Base-by-base conservation (phyloP, 2,329 filamentous ascomycete species). In the Fusarium guadeloupense region DNA sequence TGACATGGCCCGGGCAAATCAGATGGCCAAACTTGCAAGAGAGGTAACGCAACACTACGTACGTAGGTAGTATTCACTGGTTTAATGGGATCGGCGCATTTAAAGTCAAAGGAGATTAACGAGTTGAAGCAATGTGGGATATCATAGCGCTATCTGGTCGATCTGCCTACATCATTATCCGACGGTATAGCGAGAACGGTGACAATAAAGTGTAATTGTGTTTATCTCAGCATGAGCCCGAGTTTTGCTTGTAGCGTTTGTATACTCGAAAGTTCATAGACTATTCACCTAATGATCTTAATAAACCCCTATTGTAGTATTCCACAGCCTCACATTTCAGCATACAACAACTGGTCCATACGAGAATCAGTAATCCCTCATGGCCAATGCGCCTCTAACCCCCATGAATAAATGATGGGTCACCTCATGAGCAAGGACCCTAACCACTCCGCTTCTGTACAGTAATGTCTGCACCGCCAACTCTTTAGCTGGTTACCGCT, bases 11-110 rank as follows among this genome's bases (percentile, higher is more conserved):
- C 33, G 41, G 54, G 20, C 44, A 33, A 21, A 61, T 48, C 38
- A 34, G 65, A 63, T 68, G 65, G 66, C 54, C 54, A 63, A 65
- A 66, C 31, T 41, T 40, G n/a, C n/a, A n/a, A n/a, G n/a, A n/a
- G n/a, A n/a, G n/a, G 39, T 46, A 35, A 40, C 54, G 46, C 34
- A 53, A 37, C 12, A 14, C 10, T 30, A 4, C 13, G 13, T 31
- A 6, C 13, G 13, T n/a, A 13, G 9, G 25, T 26, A 26, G 7
- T 26, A 9, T 26, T 7, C 9, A 44, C 20, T 53, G 30, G 16
- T 30, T 17, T 40, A 42, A 37, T 46, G 59, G 59, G 54, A 33
- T 45, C 40, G 46, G 30, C 33, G 20, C 58, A 31, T n/a, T 21
- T 59, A 28, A 59, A 54, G 46, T 23, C n/a, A 38, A 37, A 59